A percentile compares a stretch with the other conserved stretches of the same genome.
Conservation (phyloP, 2,329 filamentous ascomycete genomes). For the Cladosporium phlei region DNA sequence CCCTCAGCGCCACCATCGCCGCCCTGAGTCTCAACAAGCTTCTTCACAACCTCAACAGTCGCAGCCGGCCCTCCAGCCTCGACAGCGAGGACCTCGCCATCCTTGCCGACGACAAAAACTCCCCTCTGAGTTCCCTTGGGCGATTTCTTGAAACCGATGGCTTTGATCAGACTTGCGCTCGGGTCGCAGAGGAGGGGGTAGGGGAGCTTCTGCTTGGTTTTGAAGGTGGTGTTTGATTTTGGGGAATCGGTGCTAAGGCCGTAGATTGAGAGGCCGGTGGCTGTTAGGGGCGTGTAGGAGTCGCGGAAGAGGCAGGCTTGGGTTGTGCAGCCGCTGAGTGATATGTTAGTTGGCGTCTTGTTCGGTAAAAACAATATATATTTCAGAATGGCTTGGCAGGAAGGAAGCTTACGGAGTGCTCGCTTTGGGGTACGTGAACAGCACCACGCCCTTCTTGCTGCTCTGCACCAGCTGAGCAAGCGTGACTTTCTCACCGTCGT, state of each 20-base stretch:
- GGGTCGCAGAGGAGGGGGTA: conserved; percentile 87
- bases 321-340: conserved; percentile 65
- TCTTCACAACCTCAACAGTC: conserved; percentile 72
- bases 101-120: conserved; percentile 67
- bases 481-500: conserved; percentile 75
- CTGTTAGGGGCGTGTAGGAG: conserved; percentile 68
- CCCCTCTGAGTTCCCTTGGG: conserved; percentile 77
- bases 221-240: conserved; percentile 90
- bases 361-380: conserved; percentile 65
- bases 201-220: conserved; percentile 81
- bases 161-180: conserved; percentile 66
- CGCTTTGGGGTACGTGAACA: conserved; percentile 95
- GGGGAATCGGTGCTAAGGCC: conserved; percentile 83
- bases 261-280: conserved; percentile 78
- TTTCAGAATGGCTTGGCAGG: neutral
- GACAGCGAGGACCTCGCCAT: conserved; percentile 71
- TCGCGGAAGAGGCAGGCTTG: conserved; percentile 94
- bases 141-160: conserved; percentile 84
- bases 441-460: conserved; percentile 78
- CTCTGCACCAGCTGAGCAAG: conserved; percentile 75
- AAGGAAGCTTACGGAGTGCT: conserved; percentile 61
- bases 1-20: conserved; percentile 28
- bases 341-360: neutral
- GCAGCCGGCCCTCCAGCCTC: conserved; percentile 71
- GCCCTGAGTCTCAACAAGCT: conserved; percentile 54